Conservation (phyloP, 2,329 filamentous ascomycete species). For the Verticillium dahliae region DNA sequence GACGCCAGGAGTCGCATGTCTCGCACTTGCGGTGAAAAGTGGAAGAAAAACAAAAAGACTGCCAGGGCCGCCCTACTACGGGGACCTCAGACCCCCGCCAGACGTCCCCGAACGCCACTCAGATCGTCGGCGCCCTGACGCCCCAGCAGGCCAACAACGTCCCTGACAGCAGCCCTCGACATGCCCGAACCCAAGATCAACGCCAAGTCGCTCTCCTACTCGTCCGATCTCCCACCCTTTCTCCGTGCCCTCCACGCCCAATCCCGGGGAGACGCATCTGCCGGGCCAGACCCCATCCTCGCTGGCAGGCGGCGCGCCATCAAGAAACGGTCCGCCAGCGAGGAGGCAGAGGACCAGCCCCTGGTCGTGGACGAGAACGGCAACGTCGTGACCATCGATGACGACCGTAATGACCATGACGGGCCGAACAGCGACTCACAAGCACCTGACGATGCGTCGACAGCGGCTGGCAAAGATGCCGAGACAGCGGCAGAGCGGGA, state of each 20-base stretch:
- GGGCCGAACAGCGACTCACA: conserved; percentile 17
- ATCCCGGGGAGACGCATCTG: conserved; percentile 37
- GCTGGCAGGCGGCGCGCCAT: conserved; percentile 40
- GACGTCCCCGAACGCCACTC: too few species aligned
- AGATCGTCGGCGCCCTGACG: too few species aligned
- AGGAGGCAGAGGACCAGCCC: conserved; percentile 71
- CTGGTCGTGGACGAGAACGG: conserved; percentile 68
- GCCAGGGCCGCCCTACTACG: too few species aligned
- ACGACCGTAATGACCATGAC: conserved; percentile 20
- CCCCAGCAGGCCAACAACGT: too few species aligned
- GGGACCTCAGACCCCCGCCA: too few species aligned
- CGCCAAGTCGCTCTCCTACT: conserved; percentile 64
- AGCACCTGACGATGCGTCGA: conserved; percentile 15
- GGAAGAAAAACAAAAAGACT: too few species aligned
- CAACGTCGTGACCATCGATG: conserved; percentile 50
- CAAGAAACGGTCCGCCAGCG: conserved; percentile 53
- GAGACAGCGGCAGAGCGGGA: conserved; percentile 14
- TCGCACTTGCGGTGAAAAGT: too few species aligned
- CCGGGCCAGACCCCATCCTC: conserved; percentile 46
- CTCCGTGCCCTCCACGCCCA: conserved; percentile 50
- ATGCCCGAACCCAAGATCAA: conserved; percentile 56
- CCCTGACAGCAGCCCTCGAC: conserved; percentile 4
- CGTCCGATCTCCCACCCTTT: conserved; percentile 52
- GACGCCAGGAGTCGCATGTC: too few species aligned
- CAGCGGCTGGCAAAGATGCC: conserved; percentile 11